Conservation (phyloP, 169 alveolate genomes). For the Plasmodium fragile region DNA sequence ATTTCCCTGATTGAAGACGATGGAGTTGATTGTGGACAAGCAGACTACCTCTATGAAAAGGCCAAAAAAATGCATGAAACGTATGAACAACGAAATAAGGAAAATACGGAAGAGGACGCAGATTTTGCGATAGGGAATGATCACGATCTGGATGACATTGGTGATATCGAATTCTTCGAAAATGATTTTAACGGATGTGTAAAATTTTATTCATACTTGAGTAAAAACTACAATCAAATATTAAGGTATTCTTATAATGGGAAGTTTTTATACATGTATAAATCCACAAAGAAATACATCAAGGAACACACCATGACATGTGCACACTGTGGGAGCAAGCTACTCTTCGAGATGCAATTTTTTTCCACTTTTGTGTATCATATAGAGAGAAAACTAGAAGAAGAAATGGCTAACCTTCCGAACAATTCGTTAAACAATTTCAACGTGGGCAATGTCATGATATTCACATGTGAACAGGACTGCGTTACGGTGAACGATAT, state of each 20-base stretch:
- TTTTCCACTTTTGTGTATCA: conserved; percentile 70
- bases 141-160: conserved; percentile 1
- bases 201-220: conserved; percentile 59
- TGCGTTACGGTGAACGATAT: conserved; percentile 58
- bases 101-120: conserved; percentile 25
- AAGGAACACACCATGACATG: conserved; percentile 16
- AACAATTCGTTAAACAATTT: conserved; percentile 47
- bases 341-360: conserved; percentile 57
- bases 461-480: conserved; percentile 68
- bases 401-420: neutral
- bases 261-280: conserved; percentile 53
- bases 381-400: conserved; percentile 36
- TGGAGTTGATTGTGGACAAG: conserved; percentile 48
- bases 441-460: conserved; percentile 66
- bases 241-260: conserved; percentile 74
- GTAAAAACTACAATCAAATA: conserved; percentile 73
- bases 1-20: conserved; percentile 62
- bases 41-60: conserved; percentile 62
- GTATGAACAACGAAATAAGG: conserved; percentile 41
- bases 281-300: conserved; percentile 29
- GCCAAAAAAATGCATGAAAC: conserved; percentile 63
- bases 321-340: conserved; percentile 41
- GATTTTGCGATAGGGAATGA: conserved; percentile 1
- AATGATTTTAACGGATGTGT: conserved; percentile 76
- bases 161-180: conserved; percentile 45